phyloP scores from a whole-genome alignment of 345 rosid species.

The Corchorus capsularis region DNA sequence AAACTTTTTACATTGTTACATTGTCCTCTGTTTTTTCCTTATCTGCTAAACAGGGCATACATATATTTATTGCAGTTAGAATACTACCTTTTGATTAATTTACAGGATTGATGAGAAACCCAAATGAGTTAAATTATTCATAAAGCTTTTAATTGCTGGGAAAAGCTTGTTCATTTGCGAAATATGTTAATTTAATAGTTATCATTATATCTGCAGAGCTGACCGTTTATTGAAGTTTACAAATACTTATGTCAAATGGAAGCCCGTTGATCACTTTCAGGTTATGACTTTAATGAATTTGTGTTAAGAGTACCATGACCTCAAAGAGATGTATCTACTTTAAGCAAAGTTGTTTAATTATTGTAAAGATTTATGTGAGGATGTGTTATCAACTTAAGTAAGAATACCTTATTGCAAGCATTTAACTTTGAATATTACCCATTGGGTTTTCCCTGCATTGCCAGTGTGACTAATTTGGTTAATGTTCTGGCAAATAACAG shows the following conservation, averaged over 20 bases:
- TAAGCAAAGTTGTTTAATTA: background rate
- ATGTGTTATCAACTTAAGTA: slow-evolving; percentile 1
- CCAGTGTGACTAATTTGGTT: background rate
- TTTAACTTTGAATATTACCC: background rate
- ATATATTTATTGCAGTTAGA: background rate
- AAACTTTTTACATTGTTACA: background rate
- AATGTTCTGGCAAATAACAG: background rate
- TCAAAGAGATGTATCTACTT: background rate
- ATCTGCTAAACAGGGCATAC: background rate
- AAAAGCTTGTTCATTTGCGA: background rate
- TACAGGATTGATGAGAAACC: background rate
- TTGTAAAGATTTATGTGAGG: background rate
- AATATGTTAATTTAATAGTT: background rate
- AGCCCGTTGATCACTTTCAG: slow-evolving; percentile 39
- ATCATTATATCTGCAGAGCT: slow-evolving; percentile 35
- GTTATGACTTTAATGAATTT: slow-evolving; percentile 24
- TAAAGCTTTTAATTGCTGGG: background rate
- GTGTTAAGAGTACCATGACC: slow-evolving; percentile 4
- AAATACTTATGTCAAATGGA: slow-evolving; percentile 34
- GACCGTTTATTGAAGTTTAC: slow-evolving; percentile 39
- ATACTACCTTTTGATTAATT: background rate
- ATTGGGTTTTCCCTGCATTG: background rate
- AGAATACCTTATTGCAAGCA: background rate
- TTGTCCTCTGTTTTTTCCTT: no score
- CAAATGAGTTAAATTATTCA: background rate